Evolutionary conservation across 2,329 filamentous ascomycete genomes (phyloP), one percentile per base, ranked within the genome.

Genomic region (Myriosclerotinia scirpicola): DNA sequence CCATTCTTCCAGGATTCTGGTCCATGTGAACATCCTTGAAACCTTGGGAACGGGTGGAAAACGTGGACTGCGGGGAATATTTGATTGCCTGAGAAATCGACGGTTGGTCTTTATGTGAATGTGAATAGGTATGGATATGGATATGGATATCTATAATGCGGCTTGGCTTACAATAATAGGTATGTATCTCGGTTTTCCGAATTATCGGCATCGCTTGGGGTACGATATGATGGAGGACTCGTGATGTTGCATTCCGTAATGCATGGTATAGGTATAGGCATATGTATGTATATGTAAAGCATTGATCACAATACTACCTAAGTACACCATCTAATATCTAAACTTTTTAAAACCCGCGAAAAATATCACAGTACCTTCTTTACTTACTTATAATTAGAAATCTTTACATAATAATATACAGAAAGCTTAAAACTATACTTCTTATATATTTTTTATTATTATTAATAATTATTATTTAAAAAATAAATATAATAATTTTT

Each of bases 11-110:
- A 34, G 46, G 34, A 30, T 42, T 17, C 9, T 17, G 40, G 42
- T 15, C n/a, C 30, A 26, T 38, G 44, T 52, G 34, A 34, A 8
- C 11, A n/a, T 38, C 34, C 34, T 61, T 26, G 58, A 42, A 50
- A 38, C 30, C 22, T 44, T 44, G 50, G 14, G 58, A 61, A 40
- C 4, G 22, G 53, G 20, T n/a, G 22, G 30, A 61, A 65, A 65
- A 65, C 46, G 54, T 60, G 55, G 54, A 22, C 12, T 53, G 64
- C 44, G 46, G 64, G 56, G 64, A 61, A 26, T 20, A 38, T 26
- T 3, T 26, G 26, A 26, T 26, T 26, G 26, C 26, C 26, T 26
- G 26, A 26, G 26, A 26, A 26, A 26, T 2, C 26, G 26, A 26
- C 26, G 26, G 26, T 2, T 26, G 26, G 26, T 26, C 26, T 26